Evolutionary conservation across 2,329 filamentous ascomycete species (phyloP).

Genomic region (Blastomyces gilchristii): DNA sequence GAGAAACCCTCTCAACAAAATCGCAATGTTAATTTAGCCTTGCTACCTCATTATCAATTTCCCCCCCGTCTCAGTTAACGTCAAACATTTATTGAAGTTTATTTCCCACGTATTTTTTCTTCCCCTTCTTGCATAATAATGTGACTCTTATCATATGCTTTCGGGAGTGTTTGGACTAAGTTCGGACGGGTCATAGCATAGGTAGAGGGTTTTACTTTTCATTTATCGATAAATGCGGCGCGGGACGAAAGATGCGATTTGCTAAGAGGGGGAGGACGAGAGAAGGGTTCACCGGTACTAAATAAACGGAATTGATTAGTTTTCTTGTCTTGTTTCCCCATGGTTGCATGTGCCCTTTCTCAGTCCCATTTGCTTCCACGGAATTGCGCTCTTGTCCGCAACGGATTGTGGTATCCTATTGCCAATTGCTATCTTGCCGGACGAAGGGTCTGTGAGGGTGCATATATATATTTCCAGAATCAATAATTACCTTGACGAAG

Average conservation of each 20-base stretch:
- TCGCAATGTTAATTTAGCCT: background rate
- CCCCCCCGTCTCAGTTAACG: background rate
- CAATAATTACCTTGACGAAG: slow-evolving; percentile 50
- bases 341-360: background rate
- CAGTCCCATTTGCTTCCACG: background rate
- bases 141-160: background rate
- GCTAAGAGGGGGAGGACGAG: background rate
- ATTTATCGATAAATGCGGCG: background rate
- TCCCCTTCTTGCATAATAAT: background rate
- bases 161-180: background rate
- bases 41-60: background rate
- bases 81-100: background rate
- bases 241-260: background rate
- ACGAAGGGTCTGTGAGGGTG: background rate
- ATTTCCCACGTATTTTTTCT: background rate
- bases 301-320: background rate
- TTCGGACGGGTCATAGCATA: background rate
- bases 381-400: background rate
- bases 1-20: background rate
- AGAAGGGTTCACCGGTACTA: slow-evolving; percentile 14
- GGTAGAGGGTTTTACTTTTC: background rate
- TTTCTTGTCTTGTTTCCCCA: background rate
- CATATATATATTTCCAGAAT: background rate
- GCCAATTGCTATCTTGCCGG: background rate
- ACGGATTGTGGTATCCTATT: background rate